These are phyloP conservation scores for Azolla pinnata DNA, from an alignment of 75 land plant genomes.

Conservation along the genomic window DNA sequence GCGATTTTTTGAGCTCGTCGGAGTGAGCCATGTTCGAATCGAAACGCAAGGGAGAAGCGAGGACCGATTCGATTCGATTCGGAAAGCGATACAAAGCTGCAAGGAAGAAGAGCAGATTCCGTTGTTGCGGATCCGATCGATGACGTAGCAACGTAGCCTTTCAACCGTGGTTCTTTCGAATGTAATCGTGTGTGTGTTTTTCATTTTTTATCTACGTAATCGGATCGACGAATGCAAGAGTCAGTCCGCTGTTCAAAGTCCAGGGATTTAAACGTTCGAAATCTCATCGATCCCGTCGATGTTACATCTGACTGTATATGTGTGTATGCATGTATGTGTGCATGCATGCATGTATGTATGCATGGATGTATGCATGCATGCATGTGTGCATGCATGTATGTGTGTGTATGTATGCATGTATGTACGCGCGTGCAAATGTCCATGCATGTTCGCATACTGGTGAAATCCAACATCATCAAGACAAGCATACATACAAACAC, in stretches of 20 bases:
- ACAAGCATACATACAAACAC: neutral
- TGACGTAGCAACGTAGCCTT: neutral
- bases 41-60: too few relatives aligned
- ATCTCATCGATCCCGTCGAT: neutral
- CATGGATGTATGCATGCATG: neutral
- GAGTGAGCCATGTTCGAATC: too few relatives aligned
- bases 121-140: neutral
- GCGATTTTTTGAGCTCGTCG: too few relatives aligned
- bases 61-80: too few relatives aligned
- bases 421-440: neutral
- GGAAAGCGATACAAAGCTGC: too few relatives aligned
- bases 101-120: too few relatives aligned
- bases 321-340: neutral
- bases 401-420: neutral
- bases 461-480: neutral
- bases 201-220: neutral
- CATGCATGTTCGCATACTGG: neutral
- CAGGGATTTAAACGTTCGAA: neutral
- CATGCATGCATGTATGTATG: neutral
- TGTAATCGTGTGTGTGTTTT: neutral
- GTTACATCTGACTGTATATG: neutral
- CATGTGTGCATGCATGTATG: neutral
- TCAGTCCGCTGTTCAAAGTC: too few relatives aligned
- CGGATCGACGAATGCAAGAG: neutral
- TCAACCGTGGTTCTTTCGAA: neutral